Conservation (phyloP, 73 alveolate genomes). For the Symbiodinium natans region DNA sequence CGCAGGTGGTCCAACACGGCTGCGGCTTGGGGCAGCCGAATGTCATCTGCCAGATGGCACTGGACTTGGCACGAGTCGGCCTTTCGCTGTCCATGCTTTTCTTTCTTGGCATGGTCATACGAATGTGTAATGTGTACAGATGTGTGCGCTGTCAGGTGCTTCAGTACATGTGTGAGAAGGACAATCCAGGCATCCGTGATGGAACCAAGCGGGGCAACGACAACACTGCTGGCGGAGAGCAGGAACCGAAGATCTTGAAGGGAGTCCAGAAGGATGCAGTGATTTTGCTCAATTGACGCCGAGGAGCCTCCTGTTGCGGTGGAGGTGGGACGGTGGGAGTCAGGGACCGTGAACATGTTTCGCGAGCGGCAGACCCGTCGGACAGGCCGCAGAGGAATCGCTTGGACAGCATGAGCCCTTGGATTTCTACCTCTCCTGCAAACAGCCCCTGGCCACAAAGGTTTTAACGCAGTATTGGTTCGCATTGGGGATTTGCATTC, state of each 20-base stretch:
- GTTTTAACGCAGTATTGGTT: too few relatives aligned
- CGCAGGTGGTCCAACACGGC: conserved; percentile 69
- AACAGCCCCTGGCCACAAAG: neutral
- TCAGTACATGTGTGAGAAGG: conserved; percentile 92
- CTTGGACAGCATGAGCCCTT: conserved; percentile 85
- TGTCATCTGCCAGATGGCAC: conserved; percentile 69
- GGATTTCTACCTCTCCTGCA: conserved; percentile 52
- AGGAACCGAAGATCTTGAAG: neutral
- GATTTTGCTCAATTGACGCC: neutral
- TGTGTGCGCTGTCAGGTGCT: conserved; percentile 18
- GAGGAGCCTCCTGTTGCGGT: neutral
- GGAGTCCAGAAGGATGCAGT: neutral
- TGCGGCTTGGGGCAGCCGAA: conserved; percentile 69
- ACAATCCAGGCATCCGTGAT: conserved; percentile 66
- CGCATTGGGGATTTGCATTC: too few relatives aligned
- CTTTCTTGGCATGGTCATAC: too few relatives aligned
- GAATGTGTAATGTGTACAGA: too few relatives aligned
- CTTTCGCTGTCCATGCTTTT: neutral
- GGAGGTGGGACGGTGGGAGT: too few relatives aligned
- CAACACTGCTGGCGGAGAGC: conserved; percentile 91
- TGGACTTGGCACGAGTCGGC: neutral
- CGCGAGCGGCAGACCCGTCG: too few relatives aligned
- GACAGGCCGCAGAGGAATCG: conserved; percentile 45
- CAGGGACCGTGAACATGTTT: too few relatives aligned
- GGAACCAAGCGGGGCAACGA: conserved; percentile 92